Evolutionary conservation across 1,139 yeast genomes (phyloP).

Genomic region (Hemisphaericaspora subhashii): DNA sequence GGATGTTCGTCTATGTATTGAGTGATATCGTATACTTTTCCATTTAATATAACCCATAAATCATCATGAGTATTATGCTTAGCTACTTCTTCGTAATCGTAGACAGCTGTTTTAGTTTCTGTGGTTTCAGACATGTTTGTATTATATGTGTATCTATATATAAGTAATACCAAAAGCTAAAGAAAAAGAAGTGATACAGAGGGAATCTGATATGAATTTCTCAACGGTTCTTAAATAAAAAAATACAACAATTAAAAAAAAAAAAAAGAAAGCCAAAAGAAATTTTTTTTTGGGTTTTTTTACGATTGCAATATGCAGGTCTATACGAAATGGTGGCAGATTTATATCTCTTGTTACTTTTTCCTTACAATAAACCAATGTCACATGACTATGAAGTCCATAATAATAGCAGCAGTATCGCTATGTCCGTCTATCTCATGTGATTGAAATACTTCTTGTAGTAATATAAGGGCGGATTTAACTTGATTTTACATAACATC

Average conservation of each 20-base stretch:
- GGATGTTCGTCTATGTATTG: constrained; percentile 88
- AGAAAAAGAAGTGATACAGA: constrained; percentile 4
- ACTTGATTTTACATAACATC: too few relatives aligned
- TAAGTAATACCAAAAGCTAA: background rate
- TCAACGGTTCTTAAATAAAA: background rate
- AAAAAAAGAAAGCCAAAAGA: background rate
- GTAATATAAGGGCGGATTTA: too few relatives aligned
- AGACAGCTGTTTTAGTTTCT: constrained; percentile 24
- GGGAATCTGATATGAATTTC: too few relatives aligned
- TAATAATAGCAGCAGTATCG: too few relatives aligned
- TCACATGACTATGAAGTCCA: too few relatives aligned
- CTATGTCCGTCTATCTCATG: too few relatives aligned
- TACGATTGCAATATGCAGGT: constrained; percentile 5
- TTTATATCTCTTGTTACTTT: too few relatives aligned
- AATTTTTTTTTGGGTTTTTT: constrained; percentile 2
- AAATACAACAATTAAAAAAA: constrained; percentile 1
- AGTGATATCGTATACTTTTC: constrained; percentile 85
- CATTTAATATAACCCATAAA: constrained; percentile 87
- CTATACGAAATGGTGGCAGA: background rate
- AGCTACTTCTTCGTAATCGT: constrained; percentile 60
- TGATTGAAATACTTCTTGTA: too few relatives aligned
- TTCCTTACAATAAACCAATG: too few relatives aligned
- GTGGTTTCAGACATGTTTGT: constrained; percentile 21
- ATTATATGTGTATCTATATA: background rate
- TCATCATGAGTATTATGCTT: constrained; percentile 77